Base-by-base conservation (phyloP, 1,139 yeast genomes). In the Candida dubliniensis region DNA sequence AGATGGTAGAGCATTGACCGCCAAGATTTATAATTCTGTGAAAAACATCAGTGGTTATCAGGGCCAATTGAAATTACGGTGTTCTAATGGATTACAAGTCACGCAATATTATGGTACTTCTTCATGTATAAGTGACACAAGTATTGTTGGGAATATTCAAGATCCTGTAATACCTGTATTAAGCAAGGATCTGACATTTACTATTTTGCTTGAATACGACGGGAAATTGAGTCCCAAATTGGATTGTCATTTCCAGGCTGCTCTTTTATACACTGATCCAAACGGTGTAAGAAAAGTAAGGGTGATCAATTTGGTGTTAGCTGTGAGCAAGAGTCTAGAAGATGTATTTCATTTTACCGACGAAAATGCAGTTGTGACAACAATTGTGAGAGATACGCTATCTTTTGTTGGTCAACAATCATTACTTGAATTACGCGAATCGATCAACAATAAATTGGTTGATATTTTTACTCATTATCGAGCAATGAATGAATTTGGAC, bases 201-300 rank as follows among this genome's bases (percentile, higher is more conserved):
- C 89, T 4, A 82, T 88, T 2, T 72, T 88, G 42, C 81, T 93
- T 55, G 76, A 74, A 43, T 86, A 88, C 56, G 97, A 90, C 58
- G 91, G 90, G 1, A 82, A 80, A 49, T 73, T 95, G 37, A 80
- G 83, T 46, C 72, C 87, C 3, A 81, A 81, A 47, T 74, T 78
- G 33, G 96, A 89, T 61, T 88, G 90, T 34, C 95, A 89, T 62
- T 89, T 91, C 71, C 99, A 93, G 66, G 87, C 89, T 1, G 98
- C 98, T 0, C 55, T 93, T 36, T 71, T 95, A 44, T 90, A 89
- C 61, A 93, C 98, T 0, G 87, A 91, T 42, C 59, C 73, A 2
- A 72, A 73, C 43, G 99, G 99, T 27, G 67, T 74, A 10, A 74
- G 98, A 53, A 84, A 88, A 52, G 95, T 93, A 10, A 76, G 99